phyloP scores from a whole-genome alignment of 2,329 filamentous ascomycete species.

The Cytospora leucostoma region DNA sequence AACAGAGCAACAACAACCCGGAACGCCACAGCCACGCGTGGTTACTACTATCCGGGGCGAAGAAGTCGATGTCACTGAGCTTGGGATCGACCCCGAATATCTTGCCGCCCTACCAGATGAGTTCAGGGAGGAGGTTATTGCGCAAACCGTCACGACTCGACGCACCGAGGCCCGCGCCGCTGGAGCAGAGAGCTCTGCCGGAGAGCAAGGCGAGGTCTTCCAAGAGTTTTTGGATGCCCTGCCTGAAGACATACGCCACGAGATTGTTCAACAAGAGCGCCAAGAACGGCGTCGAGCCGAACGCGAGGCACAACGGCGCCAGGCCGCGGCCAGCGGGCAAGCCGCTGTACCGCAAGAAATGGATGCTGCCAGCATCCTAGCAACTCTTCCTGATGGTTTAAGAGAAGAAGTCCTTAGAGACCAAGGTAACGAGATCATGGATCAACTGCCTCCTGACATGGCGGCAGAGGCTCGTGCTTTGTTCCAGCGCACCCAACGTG shows the following conservation, averaged over 20 bases:
- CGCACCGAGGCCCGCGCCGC: conserved; percentile 73
- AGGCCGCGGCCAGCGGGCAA: conserved; percentile 59
- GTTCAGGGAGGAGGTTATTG: conserved; percentile 91
- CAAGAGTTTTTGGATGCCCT: conserved; percentile 93
- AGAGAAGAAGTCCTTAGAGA: conserved; percentile 88
- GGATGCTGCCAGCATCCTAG: conserved; percentile 88
- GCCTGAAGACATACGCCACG: conserved; percentile 84
- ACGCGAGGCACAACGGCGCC: conserved; percentile 76
- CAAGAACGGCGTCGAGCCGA: conserved; percentile 86
- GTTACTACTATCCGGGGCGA: conserved; percentile 83
- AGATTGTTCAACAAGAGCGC: conserved; percentile 88
- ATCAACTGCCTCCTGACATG: conserved; percentile 80
- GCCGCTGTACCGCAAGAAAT: conserved; percentile 63
- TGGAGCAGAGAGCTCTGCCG: conserved; percentile 59
- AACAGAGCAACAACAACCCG: conserved; percentile 40
- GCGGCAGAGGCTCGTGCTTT: conserved; percentile 82
- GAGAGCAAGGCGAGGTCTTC: conserved; percentile 81
- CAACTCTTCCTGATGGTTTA: conserved; percentile 82
- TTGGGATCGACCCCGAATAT: conserved; percentile 94
- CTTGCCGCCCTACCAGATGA: conserved; percentile 97
- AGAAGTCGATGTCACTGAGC: conserved; percentile 87
- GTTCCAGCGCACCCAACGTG: conserved; percentile 42
- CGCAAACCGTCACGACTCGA: conserved; percentile 81
- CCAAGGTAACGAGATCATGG: conserved; percentile 84
- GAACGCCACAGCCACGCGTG: conserved; percentile 62